These are phyloP conservation scores for Cyclocybe cylindracea DNA, from an alignment of 768 basidiomycete genomes.

Conservation along the genomic window DNA sequence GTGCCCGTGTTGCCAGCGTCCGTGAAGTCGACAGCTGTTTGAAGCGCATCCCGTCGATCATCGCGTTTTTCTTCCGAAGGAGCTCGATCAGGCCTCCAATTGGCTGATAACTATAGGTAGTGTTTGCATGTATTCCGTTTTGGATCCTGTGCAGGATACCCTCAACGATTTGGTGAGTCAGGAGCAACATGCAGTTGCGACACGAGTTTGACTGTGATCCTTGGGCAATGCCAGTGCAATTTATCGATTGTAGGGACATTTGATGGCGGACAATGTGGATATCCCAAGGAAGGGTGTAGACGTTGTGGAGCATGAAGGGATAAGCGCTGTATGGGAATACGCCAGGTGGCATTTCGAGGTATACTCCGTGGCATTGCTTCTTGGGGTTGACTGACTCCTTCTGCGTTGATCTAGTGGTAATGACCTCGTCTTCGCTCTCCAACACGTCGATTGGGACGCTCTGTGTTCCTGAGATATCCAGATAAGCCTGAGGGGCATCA, in stretches of 20 bases:
- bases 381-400: neutral
- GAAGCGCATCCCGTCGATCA: conserved; percentile 3
- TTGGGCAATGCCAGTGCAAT: conserved; percentile 1
- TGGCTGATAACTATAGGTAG: conserved; percentile 3
- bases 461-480: too few relatives aligned
- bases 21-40: conserved; percentile 11
- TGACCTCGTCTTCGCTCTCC: too few relatives aligned
- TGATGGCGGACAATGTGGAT: conserved; percentile 5
- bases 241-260: conserved; percentile 2
- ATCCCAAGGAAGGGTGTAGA: conserved; percentile 13
- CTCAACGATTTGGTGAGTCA: conserved; percentile 1
- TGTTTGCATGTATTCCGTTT: conserved; percentile 6
- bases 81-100: conserved; percentile 4
- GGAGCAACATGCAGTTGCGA: neutral
- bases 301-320: conserved; percentile 21
- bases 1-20: conserved; percentile 12
- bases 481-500: too few relatives aligned
- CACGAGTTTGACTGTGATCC: too few relatives aligned
- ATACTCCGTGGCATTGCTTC: conserved; percentile 2
- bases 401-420: too few relatives aligned
- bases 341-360: neutral
- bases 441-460: too few relatives aligned
- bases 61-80: neutral
- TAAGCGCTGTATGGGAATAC: conserved; percentile 12
- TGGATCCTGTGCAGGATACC: conserved; percentile 10